A percentile compares a stretch with the other conserved stretches of the same genome.
Conservation (phyloP, 441 rosid species). For the Erodium texanum region DNA sequence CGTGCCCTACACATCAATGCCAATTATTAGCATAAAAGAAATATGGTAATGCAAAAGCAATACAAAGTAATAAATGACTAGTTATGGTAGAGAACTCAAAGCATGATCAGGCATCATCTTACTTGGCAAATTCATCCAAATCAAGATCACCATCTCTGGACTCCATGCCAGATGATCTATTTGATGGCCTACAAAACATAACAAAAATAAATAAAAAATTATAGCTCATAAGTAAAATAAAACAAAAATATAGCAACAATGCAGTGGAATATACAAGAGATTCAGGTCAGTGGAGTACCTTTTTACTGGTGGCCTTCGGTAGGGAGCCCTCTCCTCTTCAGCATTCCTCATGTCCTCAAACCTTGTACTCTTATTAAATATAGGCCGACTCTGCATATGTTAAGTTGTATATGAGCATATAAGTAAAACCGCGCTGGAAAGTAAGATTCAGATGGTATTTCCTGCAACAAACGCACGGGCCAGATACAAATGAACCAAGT, state of each 20-base stretch:
- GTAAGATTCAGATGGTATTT: background rate
- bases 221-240: background rate
- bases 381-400: slow-evolving; percentile 79
- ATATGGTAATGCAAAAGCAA: background rate
- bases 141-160: slow-evolving; percentile 90
- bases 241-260: background rate
- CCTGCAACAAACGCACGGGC: background rate
- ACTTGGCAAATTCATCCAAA: slow-evolving; percentile 60
- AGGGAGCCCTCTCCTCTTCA: slow-evolving; percentile 70
- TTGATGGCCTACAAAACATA: slow-evolving; percentile 44
- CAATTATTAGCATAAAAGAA: background rate
- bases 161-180: slow-evolving; percentile 60
- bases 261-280: slow-evolving; percentile 4
- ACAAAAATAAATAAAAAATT: background rate
- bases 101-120: slow-evolving; percentile 16
- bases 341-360: slow-evolving; percentile 82
- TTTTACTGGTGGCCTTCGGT: slow-evolving; percentile 62
- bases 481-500: too few species aligned
- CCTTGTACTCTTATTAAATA: slow-evolving; percentile 94
- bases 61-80: background rate
- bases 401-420: background rate
- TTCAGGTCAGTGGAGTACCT: slow-evolving; percentile 32
- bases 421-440: too few species aligned
- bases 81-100: background rate
- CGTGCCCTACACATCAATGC: slow-evolving; percentile 42